Base-by-base conservation (phyloP, 495 filamentous ascomycete genomes). In the Lophium mytilinum region DNA sequence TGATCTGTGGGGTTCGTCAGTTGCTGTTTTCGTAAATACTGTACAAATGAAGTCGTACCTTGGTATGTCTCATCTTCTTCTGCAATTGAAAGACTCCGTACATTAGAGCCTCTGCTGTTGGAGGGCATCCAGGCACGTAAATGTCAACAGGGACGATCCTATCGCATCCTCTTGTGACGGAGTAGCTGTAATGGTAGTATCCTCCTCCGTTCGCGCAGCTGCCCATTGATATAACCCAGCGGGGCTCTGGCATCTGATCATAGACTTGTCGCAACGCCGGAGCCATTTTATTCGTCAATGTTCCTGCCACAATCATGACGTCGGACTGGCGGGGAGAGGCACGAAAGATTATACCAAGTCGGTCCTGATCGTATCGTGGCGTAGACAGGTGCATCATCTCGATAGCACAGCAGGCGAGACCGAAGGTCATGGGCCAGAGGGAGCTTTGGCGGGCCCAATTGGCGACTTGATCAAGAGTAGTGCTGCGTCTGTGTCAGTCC, bases 321-420 rank as follows among this genome's bases (percentile, higher is more conserved):
- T 96, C 91, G 51, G 88, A 93, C 75, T 96, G 91, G 24, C 91
- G 88, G 1, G 91, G 91, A 19, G 89, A 95, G 56, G 90, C 91
- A 65, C 91, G 86, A 84, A 96, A 96, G 70, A 96, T 96, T 71
- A 96, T 96, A 65, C 91, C 91, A 37, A 96, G 80, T 6, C 91
- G 80, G 79, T 96, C 91, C 67, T 96, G 91, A 69, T 96, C 91
- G 76, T 96, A 96, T 55, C 91, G 89, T 36, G 91, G 90, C 34
- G 91, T 91, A 35, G 91, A 95, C 18, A 96, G 78, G 72, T 96
- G 91, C 91, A 96, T 96, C 91, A 96, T 96, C 72, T 96, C 91
- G 60, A 96, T 77, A 72, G 91, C 91, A 74, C 91, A 96, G 80
- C 91, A 96, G 53, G 91, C 91, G 47, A 96, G 87, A 47, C 91